Base-by-base conservation (phyloP, 2,329 filamentous ascomycete genomes). In the Claviceps sp. region DNA sequence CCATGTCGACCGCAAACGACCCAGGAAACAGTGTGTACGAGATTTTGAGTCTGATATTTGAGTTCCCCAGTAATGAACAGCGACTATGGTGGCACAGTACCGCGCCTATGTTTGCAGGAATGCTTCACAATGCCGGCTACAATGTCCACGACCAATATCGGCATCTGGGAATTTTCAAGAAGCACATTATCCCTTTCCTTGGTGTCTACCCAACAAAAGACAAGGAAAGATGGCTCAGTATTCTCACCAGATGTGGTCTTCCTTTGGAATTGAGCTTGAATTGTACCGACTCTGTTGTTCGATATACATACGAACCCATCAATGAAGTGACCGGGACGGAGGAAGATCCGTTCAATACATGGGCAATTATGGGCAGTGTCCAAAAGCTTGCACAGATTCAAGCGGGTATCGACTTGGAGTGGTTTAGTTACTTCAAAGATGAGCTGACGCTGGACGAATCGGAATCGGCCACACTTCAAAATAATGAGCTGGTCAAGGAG, bases 61-160 rank as follows among this genome's bases (percentile, higher is more conserved):
- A 36, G 6, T 51, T 51, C 26, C 5, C 22, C 3, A 36, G 47
- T 6, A 14, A 51, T 16, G 36, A 47, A 11, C 50, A 51, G 9
- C 18, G 38, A n/a, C 43, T 47, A 9, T 51, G 50, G 50, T 51
- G 50, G 50, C 44, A 51, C 18, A 51, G 50, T 20, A 48, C 44
- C 11, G 50, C 44, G 4, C 50, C 50, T 2, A 51, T 51, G 44
- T 47, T 51, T 36, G 37, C 22, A 11, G 36, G 6, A 4, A 34
- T 51, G 16, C 43, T 51, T 9, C 6, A 41, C 9, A 37, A 9
- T 24, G 44, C 44, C 3, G 36, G 36, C 3, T 24, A 51, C n/a
- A 4, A 20, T 18, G 26, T 51, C 36, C 13, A 51, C 9, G 36
- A 37, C 14, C 50, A 51, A 22, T 51, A 51, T 40, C 26, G 20